These are phyloP conservation scores for Suaeda aralocaspica DNA, from an alignment of 148 eudicot genomes.

Conservation along the genomic window DNA sequence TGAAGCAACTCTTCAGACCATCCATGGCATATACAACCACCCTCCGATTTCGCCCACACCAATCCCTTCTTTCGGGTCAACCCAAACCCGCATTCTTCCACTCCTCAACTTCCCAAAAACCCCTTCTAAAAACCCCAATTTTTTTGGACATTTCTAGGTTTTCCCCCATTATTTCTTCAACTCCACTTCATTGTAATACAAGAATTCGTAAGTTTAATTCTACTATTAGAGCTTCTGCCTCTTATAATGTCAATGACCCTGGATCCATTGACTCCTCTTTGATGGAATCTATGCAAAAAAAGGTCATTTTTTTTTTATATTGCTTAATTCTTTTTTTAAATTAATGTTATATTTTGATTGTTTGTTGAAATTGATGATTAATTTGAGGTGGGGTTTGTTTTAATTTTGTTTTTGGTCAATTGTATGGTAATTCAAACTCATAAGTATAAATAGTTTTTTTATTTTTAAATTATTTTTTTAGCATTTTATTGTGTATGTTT, in stretches of 20 bases:
- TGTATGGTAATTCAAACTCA: not conserved
- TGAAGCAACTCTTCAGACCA: slow-evolving; percentile 23
- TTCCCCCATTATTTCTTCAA: slow-evolving; percentile 7
- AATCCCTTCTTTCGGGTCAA: not conserved
- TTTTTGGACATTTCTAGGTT: not conserved
- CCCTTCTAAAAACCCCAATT: not conserved
- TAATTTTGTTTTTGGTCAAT: not conserved
- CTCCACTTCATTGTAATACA: not conserved
- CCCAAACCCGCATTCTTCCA: not conserved
- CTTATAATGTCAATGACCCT: slow-evolving; percentile 35
- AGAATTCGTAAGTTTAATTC: slow-evolving; percentile 27
- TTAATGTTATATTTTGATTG: not conserved
- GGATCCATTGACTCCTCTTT: slow-evolving; percentile 52
- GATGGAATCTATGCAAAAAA: slow-evolving; percentile 64
- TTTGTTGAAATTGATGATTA: slow-evolving; percentile 9
- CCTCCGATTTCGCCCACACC: not conserved
- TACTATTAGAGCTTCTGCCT: slow-evolving; percentile 32
- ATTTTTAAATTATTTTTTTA: too few species aligned
- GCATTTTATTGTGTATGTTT: not conserved
- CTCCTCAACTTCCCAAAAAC: slow-evolving; percentile 6
- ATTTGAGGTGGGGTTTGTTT: not conserved
- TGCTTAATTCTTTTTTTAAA: not conserved
- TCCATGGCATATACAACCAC: slow-evolving; percentile 15
- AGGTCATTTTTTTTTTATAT: slow-evolving; percentile 37
- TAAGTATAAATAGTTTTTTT: too few species aligned